Evolutionary conservation across 1,139 yeast genomes (phyloP), one percentile per base, ranked within the genome.

Genomic region (Protomyces macrosporus): DNA sequence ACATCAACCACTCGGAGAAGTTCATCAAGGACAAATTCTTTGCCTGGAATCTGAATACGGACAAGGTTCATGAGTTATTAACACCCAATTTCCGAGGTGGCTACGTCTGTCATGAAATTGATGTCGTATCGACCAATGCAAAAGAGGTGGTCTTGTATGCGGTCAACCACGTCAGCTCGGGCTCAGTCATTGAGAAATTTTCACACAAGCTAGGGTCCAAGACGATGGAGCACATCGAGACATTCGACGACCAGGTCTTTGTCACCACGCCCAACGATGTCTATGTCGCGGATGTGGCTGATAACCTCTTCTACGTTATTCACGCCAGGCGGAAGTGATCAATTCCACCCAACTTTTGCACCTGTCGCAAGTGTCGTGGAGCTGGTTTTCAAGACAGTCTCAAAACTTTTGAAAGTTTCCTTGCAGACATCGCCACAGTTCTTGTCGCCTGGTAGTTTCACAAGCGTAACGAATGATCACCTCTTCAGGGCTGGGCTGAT

Each of bases 161-260:
- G 45, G 45, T 60, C 58, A 60, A 60, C 35, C 63, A 60, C 34
- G 48, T 53, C 48, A 30, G 45, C 1, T 34, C 58, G 5, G 63
- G 63, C 10, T 53, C 58, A 6, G 63, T 60, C 53, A 51, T 60
- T 23, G 63, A 60, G 37, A 60, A 60, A 33, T 60, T 60, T 34
- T 35, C 54, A 32, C 58, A 53, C 63, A 53, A 45, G 54, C 16
- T 60, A 10, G 63, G 63, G 7, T 39, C 55, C 0, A n/a, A 33
- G 14, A 23, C 37, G 9, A 45, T 39, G 33, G n/a, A 39, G 39
- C 63, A 60, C 39, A 45, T 53, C 55, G 45, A 37, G 42, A 60
- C 63, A 35, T 53, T 60, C 42, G 40, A 60, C 7, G 63, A 53
- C 23, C 54, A 53, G 40, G 34, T 9, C 12, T 10, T 53, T 37